These are phyloP conservation scores for Ustilago curta DNA, from an alignment of 1,284 basidiomycete species.

Conservation along the genomic window DNA sequence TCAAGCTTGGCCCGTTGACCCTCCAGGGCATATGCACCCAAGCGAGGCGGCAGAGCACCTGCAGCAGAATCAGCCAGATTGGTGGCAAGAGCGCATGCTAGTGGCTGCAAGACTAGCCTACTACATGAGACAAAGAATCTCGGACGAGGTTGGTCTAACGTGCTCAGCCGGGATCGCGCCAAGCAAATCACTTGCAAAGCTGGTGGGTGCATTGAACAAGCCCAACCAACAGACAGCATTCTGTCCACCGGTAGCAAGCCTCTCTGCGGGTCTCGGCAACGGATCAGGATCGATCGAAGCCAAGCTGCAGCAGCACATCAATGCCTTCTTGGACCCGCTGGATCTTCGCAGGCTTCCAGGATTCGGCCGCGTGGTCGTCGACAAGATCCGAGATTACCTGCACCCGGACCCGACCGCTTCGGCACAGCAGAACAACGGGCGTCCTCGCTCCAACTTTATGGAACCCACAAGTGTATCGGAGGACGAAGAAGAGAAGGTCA, in stretches of 20 bases:
- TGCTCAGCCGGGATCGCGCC: constrained; percentile 69
- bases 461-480: constrained; percentile 22
- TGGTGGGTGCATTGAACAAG: constrained; percentile 67
- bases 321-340: constrained; percentile 64
- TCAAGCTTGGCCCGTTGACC: constrained; percentile 29
- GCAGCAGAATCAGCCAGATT: constrained; percentile 19
- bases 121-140: constrained; percentile 63
- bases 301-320: constrained; percentile 34
- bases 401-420: constrained; percentile 1
- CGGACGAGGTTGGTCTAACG: constrained; percentile 66
- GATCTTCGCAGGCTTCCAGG: constrained; percentile 57
- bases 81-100: constrained; percentile 44
- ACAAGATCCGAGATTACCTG: constrained; percentile 44
- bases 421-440: not conserved
- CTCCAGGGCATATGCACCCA: constrained; percentile 32
- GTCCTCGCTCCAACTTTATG: constrained; percentile 27
- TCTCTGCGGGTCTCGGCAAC: not conserved
- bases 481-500: constrained; percentile 24
- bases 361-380: constrained; percentile 53
- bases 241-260: constrained; percentile 20
- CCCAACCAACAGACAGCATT: constrained; percentile 68
- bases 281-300: constrained; percentile 8
- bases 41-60: constrained; percentile 19
- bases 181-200: constrained; percentile 68
- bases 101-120: constrained; percentile 66